phyloP scores from a whole-genome alignment of 148 eudicot genomes.

The Vaccinium myrtillus region DNA sequence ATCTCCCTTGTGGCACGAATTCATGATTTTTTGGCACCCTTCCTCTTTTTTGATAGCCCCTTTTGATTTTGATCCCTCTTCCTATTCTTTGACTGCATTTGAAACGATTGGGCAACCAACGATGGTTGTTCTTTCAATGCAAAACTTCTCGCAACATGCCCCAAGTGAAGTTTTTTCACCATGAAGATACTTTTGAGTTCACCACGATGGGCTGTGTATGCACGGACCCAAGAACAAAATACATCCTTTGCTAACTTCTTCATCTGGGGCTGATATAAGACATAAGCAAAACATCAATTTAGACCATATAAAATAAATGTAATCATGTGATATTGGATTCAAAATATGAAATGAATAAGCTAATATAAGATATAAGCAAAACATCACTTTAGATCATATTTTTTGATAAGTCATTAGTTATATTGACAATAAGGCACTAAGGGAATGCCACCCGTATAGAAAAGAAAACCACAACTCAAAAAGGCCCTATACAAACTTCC shows the following conservation, averaged over 20 bases:
- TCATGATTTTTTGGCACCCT: constrained; percentile 33
- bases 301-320: background rate
- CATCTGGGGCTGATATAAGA: constrained; percentile 46
- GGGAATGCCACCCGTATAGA: no score
- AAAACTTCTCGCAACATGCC: constrained; percentile 90
- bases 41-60: constrained; percentile 54
- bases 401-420: no score
- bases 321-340: no score
- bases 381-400: no score
- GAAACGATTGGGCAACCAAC: constrained; percentile 65
- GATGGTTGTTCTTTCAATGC: constrained; percentile 84
- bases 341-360: background rate
- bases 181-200: constrained; percentile 81
- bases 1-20: constrained; percentile 22
- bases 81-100: constrained; percentile 60
- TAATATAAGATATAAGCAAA: no score
- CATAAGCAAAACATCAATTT: constrained; percentile 10
- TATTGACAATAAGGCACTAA: no score
- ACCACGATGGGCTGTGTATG: constrained; percentile 89
- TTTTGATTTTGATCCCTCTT: constrained; percentile 56
- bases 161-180: constrained; percentile 86
- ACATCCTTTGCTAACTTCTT: constrained; percentile 69
- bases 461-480: no score
- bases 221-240: constrained; percentile 90
- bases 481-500: no score